phyloP scores from a whole-genome alignment of 2,329 filamentous ascomycete genomes.

The Lasiodiplodia theobromae region DNA sequence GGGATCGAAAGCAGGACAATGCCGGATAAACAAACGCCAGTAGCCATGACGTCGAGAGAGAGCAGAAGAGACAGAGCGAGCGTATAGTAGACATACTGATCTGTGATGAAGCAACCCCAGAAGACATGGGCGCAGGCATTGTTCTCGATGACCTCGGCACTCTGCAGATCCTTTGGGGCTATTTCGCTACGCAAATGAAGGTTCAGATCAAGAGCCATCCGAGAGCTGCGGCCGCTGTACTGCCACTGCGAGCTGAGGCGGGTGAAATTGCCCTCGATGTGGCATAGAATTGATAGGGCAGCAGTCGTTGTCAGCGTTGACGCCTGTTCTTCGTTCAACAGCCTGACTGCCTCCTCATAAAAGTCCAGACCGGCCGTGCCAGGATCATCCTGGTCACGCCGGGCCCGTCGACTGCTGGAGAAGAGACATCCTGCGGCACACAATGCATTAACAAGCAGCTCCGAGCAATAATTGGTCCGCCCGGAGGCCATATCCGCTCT shows the following conservation, averaged over 20 bases:
- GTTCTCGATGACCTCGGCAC: conserved; percentile 15
- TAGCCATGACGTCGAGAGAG: neutral
- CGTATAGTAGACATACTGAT: conserved; percentile 32
- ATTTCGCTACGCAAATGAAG: conserved; percentile 31
- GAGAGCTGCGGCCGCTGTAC: conserved; percentile 32
- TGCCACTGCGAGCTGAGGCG: conserved; percentile 32
- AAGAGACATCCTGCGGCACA: conserved; percentile 34
- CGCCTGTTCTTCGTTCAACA: conserved; percentile 28
- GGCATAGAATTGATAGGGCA: conserved; percentile 33
- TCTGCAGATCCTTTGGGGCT: neutral
- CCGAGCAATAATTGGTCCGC: conserved; percentile 32
- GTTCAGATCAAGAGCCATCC: conserved; percentile 34
- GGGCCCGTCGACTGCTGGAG: conserved; percentile 27
- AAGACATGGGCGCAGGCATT: conserved; percentile 32
- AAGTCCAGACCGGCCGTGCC: conserved; percentile 32
- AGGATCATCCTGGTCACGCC: conserved; percentile 29
- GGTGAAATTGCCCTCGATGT: conserved; percentile 32
- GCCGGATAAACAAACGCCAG: neutral
- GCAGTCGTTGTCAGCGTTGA: conserved; percentile 32
- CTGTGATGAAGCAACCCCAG: conserved; percentile 34
- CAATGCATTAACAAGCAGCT: conserved; percentile 34
- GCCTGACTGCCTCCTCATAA: conserved; percentile 31
- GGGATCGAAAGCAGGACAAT: neutral
- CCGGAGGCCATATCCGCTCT: conserved; percentile 32
- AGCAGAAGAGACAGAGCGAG: neutral